Evolutionary conservation across 306 rosid genomes (phyloP).

Genomic region (Oemleria cerasiformis): DNA sequence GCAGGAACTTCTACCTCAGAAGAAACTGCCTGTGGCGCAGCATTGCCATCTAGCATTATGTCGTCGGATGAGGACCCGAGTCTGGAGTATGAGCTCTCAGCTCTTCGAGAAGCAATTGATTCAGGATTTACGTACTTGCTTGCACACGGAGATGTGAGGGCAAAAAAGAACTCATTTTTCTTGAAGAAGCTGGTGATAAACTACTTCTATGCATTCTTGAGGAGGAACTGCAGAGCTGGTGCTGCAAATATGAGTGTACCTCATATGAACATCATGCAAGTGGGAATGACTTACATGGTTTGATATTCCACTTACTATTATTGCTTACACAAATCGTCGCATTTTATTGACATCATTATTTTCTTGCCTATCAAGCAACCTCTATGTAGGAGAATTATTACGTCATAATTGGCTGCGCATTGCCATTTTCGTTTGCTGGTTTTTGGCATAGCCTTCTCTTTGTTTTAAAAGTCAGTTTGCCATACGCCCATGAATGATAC

Average conservation of each 20-base stretch:
- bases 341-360: neutral
- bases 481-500: no score
- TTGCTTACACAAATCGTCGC: neutral
- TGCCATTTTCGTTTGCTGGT: neutral
- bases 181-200: conserved; percentile 76
- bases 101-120: conserved; percentile 80
- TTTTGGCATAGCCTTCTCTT: no score
- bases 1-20: conserved; percentile 32
- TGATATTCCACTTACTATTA: conserved; percentile 24
- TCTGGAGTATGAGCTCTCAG: conserved; percentile 85
- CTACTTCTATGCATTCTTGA: conserved; percentile 84
- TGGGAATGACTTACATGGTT: conserved; percentile 92
- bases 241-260: conserved; percentile 83
- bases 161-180: conserved; percentile 86
- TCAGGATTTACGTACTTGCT: conserved; percentile 92
- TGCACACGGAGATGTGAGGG: conserved; percentile 86
- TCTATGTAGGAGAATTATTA: neutral
- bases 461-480: no score
- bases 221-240: conserved; percentile 85
- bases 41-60: conserved; percentile 61
- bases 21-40: conserved; percentile 24
- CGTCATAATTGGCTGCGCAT: neutral
- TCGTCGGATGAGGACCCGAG: conserved; percentile 70
- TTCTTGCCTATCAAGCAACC: neutral
- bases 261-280: conserved; percentile 87